Evolutionary conservation across 1,284 basidiomycete species (phyloP).

Genomic region (Athelia sp.): DNA sequence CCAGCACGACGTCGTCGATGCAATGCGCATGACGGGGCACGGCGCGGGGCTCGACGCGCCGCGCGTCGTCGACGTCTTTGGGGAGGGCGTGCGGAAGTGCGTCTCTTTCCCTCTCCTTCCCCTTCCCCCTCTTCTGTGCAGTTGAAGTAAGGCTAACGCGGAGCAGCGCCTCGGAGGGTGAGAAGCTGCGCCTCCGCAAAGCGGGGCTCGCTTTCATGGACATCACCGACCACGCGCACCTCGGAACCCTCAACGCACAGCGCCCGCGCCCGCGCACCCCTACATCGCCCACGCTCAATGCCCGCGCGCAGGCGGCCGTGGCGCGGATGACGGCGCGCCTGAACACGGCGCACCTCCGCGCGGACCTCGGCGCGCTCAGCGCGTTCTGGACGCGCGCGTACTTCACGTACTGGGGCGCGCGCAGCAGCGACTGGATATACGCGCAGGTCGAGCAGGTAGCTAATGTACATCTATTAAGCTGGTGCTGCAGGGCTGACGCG

Average conservation of each 20-base stretch:
- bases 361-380: conserved; percentile 22
- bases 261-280: conserved; percentile 14
- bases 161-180: conserved; percentile 32
- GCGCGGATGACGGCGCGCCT: conserved; percentile 5
- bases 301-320: background rate
- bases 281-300: conserved; percentile 20
- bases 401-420: conserved; percentile 27
- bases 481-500: no score
- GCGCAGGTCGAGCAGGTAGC: conserved; percentile 4
- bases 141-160: background rate
- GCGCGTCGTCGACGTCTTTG: background rate
- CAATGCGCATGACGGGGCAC: background rate
- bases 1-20: background rate
- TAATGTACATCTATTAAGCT: no score
- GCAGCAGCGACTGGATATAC: conserved; percentile 10
- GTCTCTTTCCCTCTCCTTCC: no score
- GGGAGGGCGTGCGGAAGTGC: background rate
- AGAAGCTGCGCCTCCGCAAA: conserved; percentile 35
- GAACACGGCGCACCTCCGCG: conserved; percentile 16
- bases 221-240: conserved; percentile 14
- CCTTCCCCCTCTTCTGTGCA: no score
- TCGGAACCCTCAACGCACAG: conserved; percentile 1
- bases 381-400: conserved; percentile 52
- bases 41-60: background rate
- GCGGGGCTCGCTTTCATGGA: conserved; percentile 33